These are phyloP conservation scores for Neurospora pannonica DNA, from an alignment of 495 filamentous ascomycete genomes.

Conservation along the genomic window DNA sequence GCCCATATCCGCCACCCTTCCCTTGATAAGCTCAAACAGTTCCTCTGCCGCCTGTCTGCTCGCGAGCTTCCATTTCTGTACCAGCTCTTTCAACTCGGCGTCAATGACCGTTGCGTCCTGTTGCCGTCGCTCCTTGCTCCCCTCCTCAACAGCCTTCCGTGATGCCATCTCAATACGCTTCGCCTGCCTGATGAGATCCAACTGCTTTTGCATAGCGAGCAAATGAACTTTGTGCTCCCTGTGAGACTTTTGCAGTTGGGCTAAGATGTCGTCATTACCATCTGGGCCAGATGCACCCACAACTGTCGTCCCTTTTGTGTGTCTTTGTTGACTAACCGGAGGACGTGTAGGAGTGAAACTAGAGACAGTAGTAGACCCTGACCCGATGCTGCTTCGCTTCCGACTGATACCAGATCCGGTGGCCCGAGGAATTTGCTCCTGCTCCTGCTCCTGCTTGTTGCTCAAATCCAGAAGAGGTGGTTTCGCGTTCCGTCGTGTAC, in stretches of 20 bases:
- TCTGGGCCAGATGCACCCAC: background rate
- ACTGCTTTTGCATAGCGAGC: constrained; percentile 1
- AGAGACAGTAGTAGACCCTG: background rate
- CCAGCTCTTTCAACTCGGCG: constrained; percentile 11
- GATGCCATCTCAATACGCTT: constrained; percentile 9
- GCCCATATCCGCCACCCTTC: constrained; percentile 19
- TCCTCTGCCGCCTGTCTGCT: constrained; percentile 21
- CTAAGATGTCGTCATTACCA: background rate
- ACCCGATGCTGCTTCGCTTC: background rate
- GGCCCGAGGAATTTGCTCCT: background rate
- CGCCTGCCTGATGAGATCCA: constrained; percentile 15
- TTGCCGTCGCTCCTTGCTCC: background rate
- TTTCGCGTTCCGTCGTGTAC: background rate
- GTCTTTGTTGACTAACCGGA: background rate
- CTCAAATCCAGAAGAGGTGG: background rate
- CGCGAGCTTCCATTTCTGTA: constrained; percentile 15
- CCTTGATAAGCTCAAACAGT: constrained; percentile 19
- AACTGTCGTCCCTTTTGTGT: background rate
- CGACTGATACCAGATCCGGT: background rate
- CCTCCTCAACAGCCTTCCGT: background rate
- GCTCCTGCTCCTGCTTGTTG: background rate
- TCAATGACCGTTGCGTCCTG: constrained; percentile 4
- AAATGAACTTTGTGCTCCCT: constrained; percentile 2
- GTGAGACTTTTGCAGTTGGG: constrained; percentile 4
- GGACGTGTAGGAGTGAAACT: background rate